Base-by-base conservation (phyloP, 495 filamentous ascomycete genomes). In the Cercophora samala region DNA sequence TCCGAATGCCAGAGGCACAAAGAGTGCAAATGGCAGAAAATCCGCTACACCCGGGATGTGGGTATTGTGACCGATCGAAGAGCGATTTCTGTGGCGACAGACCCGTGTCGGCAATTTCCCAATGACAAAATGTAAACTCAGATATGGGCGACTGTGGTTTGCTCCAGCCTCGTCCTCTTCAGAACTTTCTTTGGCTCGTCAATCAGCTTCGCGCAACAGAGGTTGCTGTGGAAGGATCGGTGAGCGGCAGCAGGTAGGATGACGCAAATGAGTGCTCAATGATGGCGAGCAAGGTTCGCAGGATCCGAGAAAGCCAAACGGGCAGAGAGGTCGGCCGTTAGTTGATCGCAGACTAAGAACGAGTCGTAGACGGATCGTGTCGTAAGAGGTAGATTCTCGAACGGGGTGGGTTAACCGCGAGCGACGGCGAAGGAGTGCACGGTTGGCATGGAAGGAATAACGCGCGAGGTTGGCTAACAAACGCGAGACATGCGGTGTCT, bases 401-500 rank as follows among this genome's bases (percentile, higher is more conserved):
- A 54, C 52, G 26, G 52, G 21, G 19, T 60, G 21, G 5, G 25
- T 70, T 62, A 67, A 62, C 55, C 60, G 56, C 67, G 24, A 25
- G 19, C 23, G 62, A 64, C 22, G 54, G 18, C 21, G 46, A 32
- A 60, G 23, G 25, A 56, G 53, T 19, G 58, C 51, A 52, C 19
- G 59, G 64, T 23, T 61, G 64, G 61, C 63, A 61, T 52, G 61
- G 66, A 61, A 66, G 42, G 64, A 61, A 60, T 37, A 62, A 42
- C 60, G 18, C 25, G 68, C 68, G 64, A 63, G 58, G 29, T 32
- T 18, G 55, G 23, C 26, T 13, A 61, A 46, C 56, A 21, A 22
- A 69, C 37, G 56, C 60, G 61, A 37, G 42, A 42, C 60, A 63
- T 26, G 8, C 58, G 58, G 37, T 53, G 21, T 29, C 21, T 17